Evolutionary conservation across 768 basidiomycete genomes (phyloP), one percentile per base, ranked within the genome.

Genomic region (Gautieria morchelliformis): DNA sequence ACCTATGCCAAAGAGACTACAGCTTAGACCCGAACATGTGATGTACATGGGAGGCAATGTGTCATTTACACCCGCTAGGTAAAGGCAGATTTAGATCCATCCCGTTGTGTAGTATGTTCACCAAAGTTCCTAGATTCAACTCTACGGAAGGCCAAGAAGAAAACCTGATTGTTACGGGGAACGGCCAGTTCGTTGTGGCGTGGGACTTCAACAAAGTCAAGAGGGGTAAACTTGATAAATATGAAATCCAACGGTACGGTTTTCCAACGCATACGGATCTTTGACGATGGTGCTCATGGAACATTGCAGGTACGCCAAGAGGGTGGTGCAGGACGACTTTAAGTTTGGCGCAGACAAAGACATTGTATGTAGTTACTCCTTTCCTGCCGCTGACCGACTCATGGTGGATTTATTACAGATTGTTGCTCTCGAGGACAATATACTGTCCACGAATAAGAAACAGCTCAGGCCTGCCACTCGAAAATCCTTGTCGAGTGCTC

Each of bases 161-260:
- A 74, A 93, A 90, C 65, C 90, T 93, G 3, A 98, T 98, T 58
- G 86, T 98, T 48, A 98, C 95, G 0, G 92, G 93, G 14, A 93
- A 86, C 0, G 95, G 95, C 19, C 82, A 84, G 67, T 97, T 82
- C 63, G 89, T 97, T 58, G 80, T 97, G 65, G 93, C 93, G 6
- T 99, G 94, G 94, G 94, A 98, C 80, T 95, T 99, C 68, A 81
- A 78, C 46, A 93, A 94, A 67, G 89, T 98, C 61, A 97, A 95
- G 79, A 85, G 85, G 70, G 96, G 96, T 54, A 80, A 82, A 51
- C 76, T 87, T 44, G 90, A 93, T 71, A 88, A 87, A 69, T 98
- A 97, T 66, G 92, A 95, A 65, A 94, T 98, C 75, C 93, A 94
- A 79, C 87, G 87, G 74, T 75, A 48, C 56, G 72, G 19, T 42